Base-by-base conservation (phyloP, 192 early-diverging fungal genomes). In the Fimicolochytrium jonesii region DNA sequence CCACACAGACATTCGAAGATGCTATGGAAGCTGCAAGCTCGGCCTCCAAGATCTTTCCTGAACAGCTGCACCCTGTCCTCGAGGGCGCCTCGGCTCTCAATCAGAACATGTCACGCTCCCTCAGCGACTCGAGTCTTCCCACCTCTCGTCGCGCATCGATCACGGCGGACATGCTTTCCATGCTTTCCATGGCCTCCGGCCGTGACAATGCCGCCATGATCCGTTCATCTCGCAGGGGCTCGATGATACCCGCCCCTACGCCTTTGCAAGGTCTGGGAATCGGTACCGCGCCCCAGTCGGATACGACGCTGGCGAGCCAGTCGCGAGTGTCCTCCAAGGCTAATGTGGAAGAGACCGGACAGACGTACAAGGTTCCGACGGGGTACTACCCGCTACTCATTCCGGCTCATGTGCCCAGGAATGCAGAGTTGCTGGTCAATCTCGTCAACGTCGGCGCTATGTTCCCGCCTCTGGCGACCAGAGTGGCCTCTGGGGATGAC, bases 111-210 rank as follows among this genome's bases (percentile, higher is more conserved):
- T 55, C 53, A 3, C 52, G 62, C n/a, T 55, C 62, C 4, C 36
- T 55, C 22, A 53, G 49, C 35, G 51, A 55, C 31, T 35, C 33
- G 26, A 55, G 42, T n/a, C 41, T 55, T 25, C 31, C 59, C 36
- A 18, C 39, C 5, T 64, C 62, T 56, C 62, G 62, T 11, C 49
- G 41, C 15, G 43, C 23, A 23, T n/a, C 49, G 23, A 15, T 42
- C 6, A 45, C 62, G n/a, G 55, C 62, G 26, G 62, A 64, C 17
- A 53, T 64, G 62, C 35, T 64, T 26, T 36, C 35, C 5, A 53
- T 52, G 1, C 51, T 64, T 33, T 51, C 49, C 31, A 50, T 64
- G 37, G 29, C 18, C 31, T n/a, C n/a, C n/a, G 32, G 18, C 13
- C 20, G 47, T 18, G 62, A 64, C 25, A 37, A 39, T 18, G 33